These are phyloP conservation scores for Rubia yunnanensis DNA, from an alignment of 257 asterid species.

Conservation along the genomic window DNA sequence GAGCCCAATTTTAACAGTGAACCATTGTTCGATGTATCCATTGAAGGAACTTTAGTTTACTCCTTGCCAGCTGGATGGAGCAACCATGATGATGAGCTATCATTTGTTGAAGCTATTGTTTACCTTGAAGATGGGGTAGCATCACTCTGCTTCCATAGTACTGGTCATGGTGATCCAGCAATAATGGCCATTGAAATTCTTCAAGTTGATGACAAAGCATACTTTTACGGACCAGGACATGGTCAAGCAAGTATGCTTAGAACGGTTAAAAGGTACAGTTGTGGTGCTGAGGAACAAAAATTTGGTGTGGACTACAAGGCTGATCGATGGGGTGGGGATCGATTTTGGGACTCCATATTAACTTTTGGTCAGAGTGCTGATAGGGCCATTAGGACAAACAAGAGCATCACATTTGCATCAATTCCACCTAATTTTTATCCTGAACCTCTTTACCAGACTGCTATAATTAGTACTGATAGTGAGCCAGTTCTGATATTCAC, in stretches of 20 bases:
- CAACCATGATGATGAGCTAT: constrained; percentile 70
- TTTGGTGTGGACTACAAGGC: constrained; percentile 75
- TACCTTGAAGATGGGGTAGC: constrained; percentile 85
- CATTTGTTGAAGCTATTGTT: constrained; percentile 64
- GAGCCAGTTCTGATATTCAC: constrained; percentile 56
- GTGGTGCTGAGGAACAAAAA: constrained; percentile 48
- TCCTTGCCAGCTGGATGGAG: constrained; percentile 96
- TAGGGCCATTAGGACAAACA: constrained; percentile 27
- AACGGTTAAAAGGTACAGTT: constrained; percentile 63
- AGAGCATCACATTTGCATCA: constrained; percentile 41
- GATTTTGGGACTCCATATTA: constrained; percentile 62
- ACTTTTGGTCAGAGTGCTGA: constrained; percentile 56
- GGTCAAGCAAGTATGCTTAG: constrained; percentile 82
- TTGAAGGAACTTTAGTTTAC: constrained; percentile 84
- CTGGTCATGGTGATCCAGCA: constrained; percentile 95
- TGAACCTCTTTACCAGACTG: constrained; percentile 69
- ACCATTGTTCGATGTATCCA: constrained; percentile 78
- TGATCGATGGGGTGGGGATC: constrained; percentile 90
- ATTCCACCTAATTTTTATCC: constrained; percentile 82
- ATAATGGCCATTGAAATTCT: constrained; percentile 88
- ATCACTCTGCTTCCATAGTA: constrained; percentile 88
- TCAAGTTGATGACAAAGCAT: constrained; percentile 70
- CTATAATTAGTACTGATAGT: constrained; percentile 49
- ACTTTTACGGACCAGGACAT: constrained; percentile 57
- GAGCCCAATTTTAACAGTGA: constrained; percentile 79